phyloP scores from a whole-genome alignment of 192 early-diverging fungal species.

The Linnemannia schmuckeri region DNA sequence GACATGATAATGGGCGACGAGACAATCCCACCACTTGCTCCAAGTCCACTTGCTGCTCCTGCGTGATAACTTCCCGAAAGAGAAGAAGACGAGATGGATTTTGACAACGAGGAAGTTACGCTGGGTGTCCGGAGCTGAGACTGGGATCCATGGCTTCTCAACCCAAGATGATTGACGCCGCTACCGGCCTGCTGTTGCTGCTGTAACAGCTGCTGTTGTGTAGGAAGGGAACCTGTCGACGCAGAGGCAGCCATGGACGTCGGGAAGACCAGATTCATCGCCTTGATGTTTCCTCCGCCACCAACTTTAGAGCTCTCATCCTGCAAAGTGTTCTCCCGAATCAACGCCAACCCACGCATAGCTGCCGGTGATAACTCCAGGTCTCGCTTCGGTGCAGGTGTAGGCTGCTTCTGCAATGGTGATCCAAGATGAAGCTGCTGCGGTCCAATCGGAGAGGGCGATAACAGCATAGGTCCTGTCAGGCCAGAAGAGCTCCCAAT shows the following conservation, averaged over 20 bases:
- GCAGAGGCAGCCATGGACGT: slow-evolving; percentile 5
- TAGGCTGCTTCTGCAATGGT: background rate
- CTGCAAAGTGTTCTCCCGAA: slow-evolving; percentile 33
- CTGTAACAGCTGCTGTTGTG: slow-evolving; percentile 16
- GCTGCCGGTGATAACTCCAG: slow-evolving; percentile 42
- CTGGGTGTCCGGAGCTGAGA: background rate
- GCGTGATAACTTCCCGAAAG: slow-evolving; percentile 26
- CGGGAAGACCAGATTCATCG: background rate
- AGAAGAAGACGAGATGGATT: slow-evolving; percentile 25
- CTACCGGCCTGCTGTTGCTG: background rate
- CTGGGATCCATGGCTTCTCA: slow-evolving; percentile 14
- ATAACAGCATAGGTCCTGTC: background rate
- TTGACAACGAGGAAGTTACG: background rate
- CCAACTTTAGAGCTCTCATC: slow-evolving; percentile 49
- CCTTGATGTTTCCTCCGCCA: slow-evolving; percentile 34
- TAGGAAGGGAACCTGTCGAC: slow-evolving; percentile 10
- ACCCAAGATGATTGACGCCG: background rate
- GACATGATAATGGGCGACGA: slow-evolving; percentile 20
- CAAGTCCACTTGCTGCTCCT: background rate
- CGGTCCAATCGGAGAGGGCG: background rate
- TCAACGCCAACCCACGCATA: slow-evolving; percentile 41
- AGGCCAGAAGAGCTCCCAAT: slow-evolving; percentile 17
- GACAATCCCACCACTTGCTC: background rate
- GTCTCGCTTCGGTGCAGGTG: slow-evolving; percentile 27
- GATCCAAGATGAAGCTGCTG: background rate